A percentile compares a stretch with the other conserved stretches of the same genome.
Evolutionary conservation across 2,329 filamentous ascomycete genomes (phyloP).

Genomic region (Penicillium brasilianum): DNA sequence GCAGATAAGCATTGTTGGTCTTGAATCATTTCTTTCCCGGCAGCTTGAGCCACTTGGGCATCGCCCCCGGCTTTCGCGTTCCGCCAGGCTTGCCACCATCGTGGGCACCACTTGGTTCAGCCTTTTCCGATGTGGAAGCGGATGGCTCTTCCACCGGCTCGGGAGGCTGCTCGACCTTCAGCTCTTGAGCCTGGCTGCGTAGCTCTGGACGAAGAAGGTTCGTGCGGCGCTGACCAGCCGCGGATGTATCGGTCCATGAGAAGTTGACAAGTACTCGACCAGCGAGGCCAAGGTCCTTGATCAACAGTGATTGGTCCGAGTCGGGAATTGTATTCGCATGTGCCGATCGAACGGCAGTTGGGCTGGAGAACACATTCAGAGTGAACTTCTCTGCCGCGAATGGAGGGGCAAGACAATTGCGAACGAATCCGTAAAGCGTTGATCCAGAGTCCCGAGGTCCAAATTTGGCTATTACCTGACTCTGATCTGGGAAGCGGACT

Average conservation of each 20-base stretch:
- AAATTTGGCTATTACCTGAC: constrained; percentile 74
- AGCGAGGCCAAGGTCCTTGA: constrained; percentile 72
- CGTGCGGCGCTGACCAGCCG: constrained; percentile 52
- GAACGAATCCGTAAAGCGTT: constrained; percentile 75
- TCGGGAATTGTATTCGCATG: constrained; percentile 42
- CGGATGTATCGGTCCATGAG: constrained; percentile 70
- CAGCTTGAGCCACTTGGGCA: constrained; percentile 76
- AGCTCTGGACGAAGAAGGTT: constrained; percentile 67
- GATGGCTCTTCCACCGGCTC: constrained; percentile 56
- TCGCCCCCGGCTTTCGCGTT: constrained; percentile 40
- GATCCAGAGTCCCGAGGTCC: constrained; percentile 70
- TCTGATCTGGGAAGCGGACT: constrained; percentile 87
- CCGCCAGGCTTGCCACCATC: constrained; percentile 39
- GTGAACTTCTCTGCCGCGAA: constrained; percentile 69
- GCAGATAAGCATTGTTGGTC: not conserved
- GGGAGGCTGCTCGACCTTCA: constrained; percentile 55
- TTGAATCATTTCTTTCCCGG: constrained; percentile 69
- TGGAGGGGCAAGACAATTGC: constrained; percentile 67
- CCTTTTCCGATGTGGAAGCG: constrained; percentile 11
- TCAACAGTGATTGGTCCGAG: constrained; percentile 60
- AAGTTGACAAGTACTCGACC: constrained; percentile 77
- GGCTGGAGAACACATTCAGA: constrained; percentile 63
- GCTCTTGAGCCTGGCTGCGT: constrained; percentile 66
- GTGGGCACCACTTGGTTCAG: constrained; percentile 37
- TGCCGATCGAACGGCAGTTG: constrained; percentile 28